phyloP scores from a whole-genome alignment of 202 grass and related monocot genomes.

The Cymbopogon flexuosus region DNA sequence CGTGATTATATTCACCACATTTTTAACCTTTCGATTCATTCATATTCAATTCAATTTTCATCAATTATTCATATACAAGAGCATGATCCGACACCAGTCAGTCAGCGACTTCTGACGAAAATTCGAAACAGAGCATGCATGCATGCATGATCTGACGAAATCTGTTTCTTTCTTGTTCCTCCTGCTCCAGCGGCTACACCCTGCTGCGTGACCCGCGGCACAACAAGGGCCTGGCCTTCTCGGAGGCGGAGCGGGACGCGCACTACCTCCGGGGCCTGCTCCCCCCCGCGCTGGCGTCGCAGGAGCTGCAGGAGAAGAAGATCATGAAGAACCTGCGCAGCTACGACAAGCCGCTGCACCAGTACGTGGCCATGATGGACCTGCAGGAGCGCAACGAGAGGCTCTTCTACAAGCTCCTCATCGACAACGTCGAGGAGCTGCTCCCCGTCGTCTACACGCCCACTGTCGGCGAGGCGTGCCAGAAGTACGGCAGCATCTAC shows the following conservation, averaged over 20 bases:
- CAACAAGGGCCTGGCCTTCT: constrained; percentile 88
- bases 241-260: constrained; percentile 84
- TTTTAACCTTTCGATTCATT: no score
- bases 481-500: constrained; percentile 96
- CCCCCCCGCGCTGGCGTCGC: constrained; percentile 40
- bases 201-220: constrained; percentile 71
- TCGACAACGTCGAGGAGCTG: constrained; percentile 97
- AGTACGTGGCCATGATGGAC: constrained; percentile 94
- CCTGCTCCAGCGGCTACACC: constrained; percentile 61
- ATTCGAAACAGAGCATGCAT: neutral
- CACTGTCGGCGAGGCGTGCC: constrained; percentile 87
- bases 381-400: constrained; percentile 88
- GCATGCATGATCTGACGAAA: neutral
- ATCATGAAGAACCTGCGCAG: constrained; percentile 48
- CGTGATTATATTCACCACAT: no score
- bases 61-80: no score
- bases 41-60: no score
- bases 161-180: neutral
- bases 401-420: constrained; percentile 93
- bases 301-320: constrained; percentile 60
- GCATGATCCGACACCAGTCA: no score
- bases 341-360: constrained; percentile 86
- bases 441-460: constrained; percentile 94
- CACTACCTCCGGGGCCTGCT: constrained; percentile 94
- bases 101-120: neutral